Percentiles rank a stretch among this genome's conserved stretches.
These are phyloP conservation scores for Reutealis trisperma DNA, from an alignment of 345 rosid genomes.

Conservation along the genomic window DNA sequence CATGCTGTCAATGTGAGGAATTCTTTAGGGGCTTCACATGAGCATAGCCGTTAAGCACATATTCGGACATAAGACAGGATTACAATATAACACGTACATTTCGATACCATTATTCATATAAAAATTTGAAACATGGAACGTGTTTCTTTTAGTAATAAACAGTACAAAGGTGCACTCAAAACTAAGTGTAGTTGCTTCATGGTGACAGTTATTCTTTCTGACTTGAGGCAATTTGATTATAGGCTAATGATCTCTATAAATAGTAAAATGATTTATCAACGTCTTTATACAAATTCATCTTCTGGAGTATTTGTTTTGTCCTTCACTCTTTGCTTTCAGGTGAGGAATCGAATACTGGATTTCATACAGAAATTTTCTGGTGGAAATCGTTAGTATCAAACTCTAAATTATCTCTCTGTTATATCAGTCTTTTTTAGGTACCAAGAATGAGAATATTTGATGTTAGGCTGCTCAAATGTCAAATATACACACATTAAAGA, in stretches of 20 bases:
- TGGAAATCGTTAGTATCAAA: not conserved
- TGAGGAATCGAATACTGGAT: not conserved
- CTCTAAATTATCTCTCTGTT: not conserved
- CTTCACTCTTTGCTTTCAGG: not conserved
- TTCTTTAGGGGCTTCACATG: too few species aligned
- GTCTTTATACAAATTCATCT: not conserved
- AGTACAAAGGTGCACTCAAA: too few species aligned
- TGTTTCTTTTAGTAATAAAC: too few species aligned
- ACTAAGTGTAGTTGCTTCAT: too few species aligned
- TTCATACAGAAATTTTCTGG: not conserved
- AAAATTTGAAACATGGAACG: too few species aligned
- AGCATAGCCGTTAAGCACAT: too few species aligned
- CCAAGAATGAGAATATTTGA: conserved; percentile 1
- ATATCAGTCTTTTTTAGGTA: not conserved
- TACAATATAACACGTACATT: too few species aligned
- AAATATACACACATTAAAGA: too few species aligned
- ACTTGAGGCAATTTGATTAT: not conserved
- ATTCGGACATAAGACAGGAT: too few species aligned
- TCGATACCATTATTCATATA: too few species aligned
- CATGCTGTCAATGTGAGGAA: not conserved
- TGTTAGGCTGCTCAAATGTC: not conserved
- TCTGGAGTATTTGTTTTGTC: not conserved
- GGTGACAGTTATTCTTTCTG: not conserved
- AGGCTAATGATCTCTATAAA: not conserved
- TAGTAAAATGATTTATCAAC: not conserved